Evolutionary conservation across 1,139 yeast species (phyloP).

Genomic region (Yamadazyma jaroonii): DNA sequence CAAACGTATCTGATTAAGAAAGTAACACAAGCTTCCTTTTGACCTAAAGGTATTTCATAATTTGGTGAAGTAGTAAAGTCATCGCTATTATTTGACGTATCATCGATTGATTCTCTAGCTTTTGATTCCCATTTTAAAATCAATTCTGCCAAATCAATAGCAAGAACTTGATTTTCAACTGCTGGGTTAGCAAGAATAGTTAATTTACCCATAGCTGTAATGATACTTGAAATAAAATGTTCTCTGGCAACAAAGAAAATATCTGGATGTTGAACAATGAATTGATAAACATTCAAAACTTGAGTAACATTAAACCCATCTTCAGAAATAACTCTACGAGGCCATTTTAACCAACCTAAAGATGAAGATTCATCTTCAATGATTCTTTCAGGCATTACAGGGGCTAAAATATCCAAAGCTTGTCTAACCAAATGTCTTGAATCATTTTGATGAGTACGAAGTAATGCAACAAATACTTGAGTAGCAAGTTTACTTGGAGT

Average conservation of each 20-base stretch:
- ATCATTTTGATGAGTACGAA: constrained; percentile 84
- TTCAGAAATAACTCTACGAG: constrained; percentile 86
- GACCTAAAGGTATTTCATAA: constrained; percentile 70
- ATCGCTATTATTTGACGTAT: constrained; percentile 8
- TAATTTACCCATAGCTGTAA: constrained; percentile 92
- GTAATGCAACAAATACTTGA: constrained; percentile 86
- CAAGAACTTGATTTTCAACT: constrained; percentile 76
- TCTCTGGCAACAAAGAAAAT: constrained; percentile 84
- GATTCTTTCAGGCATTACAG: constrained; percentile 76
- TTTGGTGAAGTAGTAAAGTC: constrained; percentile 42
- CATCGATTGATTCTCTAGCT: constrained; percentile 25
- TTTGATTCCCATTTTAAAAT: constrained; percentile 81
- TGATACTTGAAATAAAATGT: constrained; percentile 82
- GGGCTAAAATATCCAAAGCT: constrained; percentile 86
- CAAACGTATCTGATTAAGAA: constrained; percentile 87
- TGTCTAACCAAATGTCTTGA: constrained; percentile 81
- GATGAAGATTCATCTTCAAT: constrained; percentile 56
- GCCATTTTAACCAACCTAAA: constrained; percentile 89
- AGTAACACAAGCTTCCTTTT: constrained; percentile 89
- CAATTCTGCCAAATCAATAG: constrained; percentile 85
- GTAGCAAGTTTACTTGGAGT: constrained; percentile 87
- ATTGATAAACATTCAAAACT: constrained; percentile 84
- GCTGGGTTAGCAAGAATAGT: constrained; percentile 81
- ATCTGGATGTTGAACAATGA: constrained; percentile 82
- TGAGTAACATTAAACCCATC: constrained; percentile 83